Conservation (phyloP, 306 rosid species). For the Acacia confusa region DNA sequence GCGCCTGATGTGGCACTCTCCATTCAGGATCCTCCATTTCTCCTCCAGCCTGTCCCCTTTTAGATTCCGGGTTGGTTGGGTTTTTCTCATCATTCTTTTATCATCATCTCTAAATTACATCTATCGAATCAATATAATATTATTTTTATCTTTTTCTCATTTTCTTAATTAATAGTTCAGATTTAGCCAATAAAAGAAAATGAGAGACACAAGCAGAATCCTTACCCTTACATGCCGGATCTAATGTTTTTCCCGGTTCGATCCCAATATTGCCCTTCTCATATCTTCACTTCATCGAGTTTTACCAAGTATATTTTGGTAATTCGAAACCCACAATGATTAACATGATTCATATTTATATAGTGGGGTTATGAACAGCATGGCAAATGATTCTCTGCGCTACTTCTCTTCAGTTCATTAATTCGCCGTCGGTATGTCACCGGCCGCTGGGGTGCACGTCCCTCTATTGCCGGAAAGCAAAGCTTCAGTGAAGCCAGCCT, state of each 20-base stretch:
- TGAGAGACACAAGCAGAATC: too few relatives aligned
- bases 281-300: rapidly evolving
- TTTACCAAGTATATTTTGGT: conserved; percentile 26
- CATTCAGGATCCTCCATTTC: not conserved
- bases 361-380: not conserved
- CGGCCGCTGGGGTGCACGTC: conserved; percentile 35
- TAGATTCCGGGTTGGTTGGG: too few relatives aligned
- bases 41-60: conserved; percentile 17
- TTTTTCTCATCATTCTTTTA: too few relatives aligned
- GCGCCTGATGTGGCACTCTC: not conserved
- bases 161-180: too few relatives aligned
- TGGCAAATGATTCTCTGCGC: not conserved
- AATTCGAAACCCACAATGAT: conserved; percentile 21
- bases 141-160: too few relatives aligned
- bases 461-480: conserved; percentile 50
- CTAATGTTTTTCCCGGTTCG: not conserved
- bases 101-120: too few relatives aligned
- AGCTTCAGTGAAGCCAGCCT: conserved; percentile 32
- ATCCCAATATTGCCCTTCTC: not conserved
- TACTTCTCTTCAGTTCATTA: not conserved
- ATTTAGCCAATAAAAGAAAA: too few relatives aligned
- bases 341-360: not conserved
- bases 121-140: too few relatives aligned
- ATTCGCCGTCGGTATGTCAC: conserved; percentile 50
- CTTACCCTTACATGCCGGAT: too few relatives aligned